phyloP scores from a whole-genome alignment of 331 rosid species.

The Pyracantha coccinea region DNA sequence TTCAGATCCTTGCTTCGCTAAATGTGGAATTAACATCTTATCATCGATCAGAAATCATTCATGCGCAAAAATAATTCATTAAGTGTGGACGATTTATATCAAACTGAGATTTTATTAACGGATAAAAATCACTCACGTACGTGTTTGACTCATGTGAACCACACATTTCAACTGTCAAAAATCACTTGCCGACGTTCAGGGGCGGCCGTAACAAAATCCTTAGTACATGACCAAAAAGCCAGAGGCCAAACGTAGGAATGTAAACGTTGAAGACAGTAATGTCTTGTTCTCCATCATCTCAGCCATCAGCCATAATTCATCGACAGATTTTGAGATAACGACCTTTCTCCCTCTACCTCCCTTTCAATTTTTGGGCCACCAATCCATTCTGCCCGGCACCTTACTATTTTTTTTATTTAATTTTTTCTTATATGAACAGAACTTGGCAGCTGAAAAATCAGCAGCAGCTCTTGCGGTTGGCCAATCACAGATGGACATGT shows the following conservation, averaged over 20 bases:
- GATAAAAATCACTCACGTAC: no score
- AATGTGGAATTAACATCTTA: neutral
- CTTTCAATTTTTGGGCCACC: conserved; percentile 1
- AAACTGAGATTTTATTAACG: no score
- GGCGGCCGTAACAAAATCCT: neutral
- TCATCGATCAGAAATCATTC: neutral
- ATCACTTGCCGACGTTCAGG: no score
- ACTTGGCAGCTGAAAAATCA: no score
- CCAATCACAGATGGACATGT: no score
- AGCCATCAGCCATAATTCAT: neutral
- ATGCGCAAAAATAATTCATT: no score
- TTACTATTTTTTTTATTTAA: neutral
- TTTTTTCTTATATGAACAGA: no score
- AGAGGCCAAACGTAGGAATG: neutral
- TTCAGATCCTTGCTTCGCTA: neutral
- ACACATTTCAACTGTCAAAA: no score
- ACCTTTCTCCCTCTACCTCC: neutral
- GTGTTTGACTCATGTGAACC: no score
- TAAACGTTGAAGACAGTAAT: neutral
- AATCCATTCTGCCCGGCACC: neutral
- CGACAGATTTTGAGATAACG: neutral
- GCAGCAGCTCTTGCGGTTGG: no score
- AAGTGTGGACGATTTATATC: no score
- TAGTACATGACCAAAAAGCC: neutral
- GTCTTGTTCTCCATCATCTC: neutral